These are phyloP conservation scores for Sporisorium scitamineum DNA, from an alignment of 1,284 basidiomycete species.

Conservation along the genomic window DNA sequence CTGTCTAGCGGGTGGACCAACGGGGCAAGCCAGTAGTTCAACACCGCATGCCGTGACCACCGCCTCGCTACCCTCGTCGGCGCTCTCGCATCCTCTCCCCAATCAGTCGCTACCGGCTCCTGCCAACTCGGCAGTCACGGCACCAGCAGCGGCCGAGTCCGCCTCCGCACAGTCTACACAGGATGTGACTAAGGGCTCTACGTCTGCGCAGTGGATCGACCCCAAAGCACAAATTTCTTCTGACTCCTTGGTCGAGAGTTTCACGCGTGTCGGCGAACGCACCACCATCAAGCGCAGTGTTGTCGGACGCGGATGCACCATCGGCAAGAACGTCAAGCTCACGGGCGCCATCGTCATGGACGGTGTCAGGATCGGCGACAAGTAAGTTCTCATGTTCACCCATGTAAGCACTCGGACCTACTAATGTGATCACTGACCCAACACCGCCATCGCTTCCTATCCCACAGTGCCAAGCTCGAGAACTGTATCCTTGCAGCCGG, in stretches of 20 bases:
- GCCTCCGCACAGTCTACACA: constrained; percentile 6
- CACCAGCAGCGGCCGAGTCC: constrained; percentile 10
- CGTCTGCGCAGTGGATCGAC: constrained; percentile 72
- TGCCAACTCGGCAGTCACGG: background rate
- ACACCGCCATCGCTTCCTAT: background rate
- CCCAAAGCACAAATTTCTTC: constrained; percentile 84
- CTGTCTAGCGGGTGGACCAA: constrained; percentile 14
- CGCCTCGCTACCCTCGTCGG: constrained; percentile 7
- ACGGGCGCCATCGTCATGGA: constrained; percentile 89
- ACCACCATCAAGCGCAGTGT: constrained; percentile 87
- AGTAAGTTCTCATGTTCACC: constrained; percentile 73
- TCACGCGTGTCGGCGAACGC: constrained; percentile 84
- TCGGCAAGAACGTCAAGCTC: constrained; percentile 87
- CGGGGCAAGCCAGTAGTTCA: constrained; percentile 23
- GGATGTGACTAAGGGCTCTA: constrained; percentile 11
- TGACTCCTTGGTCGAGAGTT: constrained; percentile 85
- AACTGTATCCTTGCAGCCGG: constrained; percentile 86
- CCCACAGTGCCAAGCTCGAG: constrained; percentile 83
- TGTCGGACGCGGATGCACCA: constrained; percentile 86
- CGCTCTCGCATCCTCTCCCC: constrained; percentile 48
- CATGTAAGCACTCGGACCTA: background rate
- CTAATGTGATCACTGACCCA: constrained; percentile 5
- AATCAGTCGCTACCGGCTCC: constrained; percentile 33
- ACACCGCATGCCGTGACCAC: constrained; percentile 6
- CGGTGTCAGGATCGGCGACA: constrained; percentile 86